Evolutionary conservation across 2,329 filamentous ascomycete species (phyloP).

Genomic region (Pezicula neosporulosa): DNA sequence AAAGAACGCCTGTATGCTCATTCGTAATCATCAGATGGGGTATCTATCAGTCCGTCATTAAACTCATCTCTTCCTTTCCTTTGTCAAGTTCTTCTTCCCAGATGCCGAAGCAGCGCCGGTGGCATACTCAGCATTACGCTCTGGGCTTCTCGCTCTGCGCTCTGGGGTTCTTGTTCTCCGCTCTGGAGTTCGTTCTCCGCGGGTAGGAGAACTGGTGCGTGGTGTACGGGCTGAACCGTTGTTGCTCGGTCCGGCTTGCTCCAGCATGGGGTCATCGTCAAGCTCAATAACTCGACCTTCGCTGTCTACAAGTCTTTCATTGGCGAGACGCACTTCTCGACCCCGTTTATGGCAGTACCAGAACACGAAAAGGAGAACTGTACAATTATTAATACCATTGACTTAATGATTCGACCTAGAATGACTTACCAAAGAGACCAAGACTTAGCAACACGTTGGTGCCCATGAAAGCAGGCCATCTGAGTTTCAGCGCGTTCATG

Average conservation of each 20-base stretch:
- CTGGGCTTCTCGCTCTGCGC: too few species aligned
- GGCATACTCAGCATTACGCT: too few species aligned
- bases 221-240: conserved; percentile 30
- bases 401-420: neutral
- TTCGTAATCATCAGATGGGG: too few species aligned
- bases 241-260: neutral
- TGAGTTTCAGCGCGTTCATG: conserved; percentile 77
- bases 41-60: too few species aligned
- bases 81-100: too few species aligned
- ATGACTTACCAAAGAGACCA: conserved; percentile 74
- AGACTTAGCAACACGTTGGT: conserved; percentile 91
- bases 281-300: conserved; percentile 22
- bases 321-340: conserved; percentile 68
- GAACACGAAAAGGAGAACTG: conserved; percentile 83
- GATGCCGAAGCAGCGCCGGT: too few species aligned
- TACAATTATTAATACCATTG: conserved; percentile 4
- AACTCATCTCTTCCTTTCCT: too few species aligned
- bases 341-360: conserved; percentile 99
- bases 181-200: too few species aligned
- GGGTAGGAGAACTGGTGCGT: too few species aligned
- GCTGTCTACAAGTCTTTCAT: conserved; percentile 19
- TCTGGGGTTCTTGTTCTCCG: too few species aligned
- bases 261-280: conserved; percentile 19
- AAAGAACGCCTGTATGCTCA: too few species aligned
- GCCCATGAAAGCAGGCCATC: conserved; percentile 88